A percentile compares a stretch with the other conserved stretches of the same genome.
These are phyloP conservation scores for Debaryomyces fabryi DNA, from an alignment of 1,139 yeast genomes.

Conservation along the genomic window DNA sequence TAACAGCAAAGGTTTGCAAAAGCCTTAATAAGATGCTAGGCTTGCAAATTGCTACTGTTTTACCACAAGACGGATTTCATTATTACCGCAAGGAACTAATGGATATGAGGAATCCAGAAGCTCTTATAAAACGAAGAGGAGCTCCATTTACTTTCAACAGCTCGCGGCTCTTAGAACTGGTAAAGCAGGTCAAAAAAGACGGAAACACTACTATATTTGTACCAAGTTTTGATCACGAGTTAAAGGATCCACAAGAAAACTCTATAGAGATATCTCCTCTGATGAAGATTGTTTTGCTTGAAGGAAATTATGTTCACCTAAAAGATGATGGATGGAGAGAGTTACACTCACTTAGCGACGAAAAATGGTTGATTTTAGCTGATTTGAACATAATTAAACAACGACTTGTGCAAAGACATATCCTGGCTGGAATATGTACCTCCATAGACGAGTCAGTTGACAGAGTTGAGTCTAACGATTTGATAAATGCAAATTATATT, in stretches of 20 bases:
- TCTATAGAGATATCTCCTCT: slow-evolving; percentile 17
- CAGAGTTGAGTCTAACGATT: slow-evolving; percentile 20
- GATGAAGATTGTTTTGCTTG: slow-evolving; percentile 18
- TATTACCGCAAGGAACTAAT: slow-evolving; percentile 18
- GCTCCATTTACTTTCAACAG: slow-evolving; percentile 24
- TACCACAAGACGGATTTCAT: slow-evolving; percentile 23
- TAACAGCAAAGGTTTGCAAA: slow-evolving; percentile 8
- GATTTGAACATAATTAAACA: slow-evolving; percentile 15
- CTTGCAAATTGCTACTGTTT: not conserved
- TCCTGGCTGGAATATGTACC: slow-evolving; percentile 18
- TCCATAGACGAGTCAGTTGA: slow-evolving; percentile 16
- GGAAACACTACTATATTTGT: slow-evolving; percentile 10
- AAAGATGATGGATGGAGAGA: slow-evolving; percentile 19
- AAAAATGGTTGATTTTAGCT: slow-evolving; percentile 19
- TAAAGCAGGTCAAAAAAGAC: slow-evolving; percentile 12
- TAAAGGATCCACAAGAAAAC: slow-evolving; percentile 21
- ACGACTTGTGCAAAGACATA: slow-evolving; percentile 19
- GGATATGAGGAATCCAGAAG: slow-evolving; percentile 16
- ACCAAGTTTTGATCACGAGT: slow-evolving; percentile 22
- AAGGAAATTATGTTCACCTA: slow-evolving; percentile 22
- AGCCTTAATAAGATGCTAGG: slow-evolving; percentile 7
- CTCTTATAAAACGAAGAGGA: slow-evolving; percentile 22
- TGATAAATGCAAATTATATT: slow-evolving; percentile 20
- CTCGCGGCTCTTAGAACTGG: slow-evolving; percentile 14
- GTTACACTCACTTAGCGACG: slow-evolving; percentile 15